phyloP scores from a whole-genome alignment of 768 basidiomycete genomes.

The Tylopilus sp. region DNA sequence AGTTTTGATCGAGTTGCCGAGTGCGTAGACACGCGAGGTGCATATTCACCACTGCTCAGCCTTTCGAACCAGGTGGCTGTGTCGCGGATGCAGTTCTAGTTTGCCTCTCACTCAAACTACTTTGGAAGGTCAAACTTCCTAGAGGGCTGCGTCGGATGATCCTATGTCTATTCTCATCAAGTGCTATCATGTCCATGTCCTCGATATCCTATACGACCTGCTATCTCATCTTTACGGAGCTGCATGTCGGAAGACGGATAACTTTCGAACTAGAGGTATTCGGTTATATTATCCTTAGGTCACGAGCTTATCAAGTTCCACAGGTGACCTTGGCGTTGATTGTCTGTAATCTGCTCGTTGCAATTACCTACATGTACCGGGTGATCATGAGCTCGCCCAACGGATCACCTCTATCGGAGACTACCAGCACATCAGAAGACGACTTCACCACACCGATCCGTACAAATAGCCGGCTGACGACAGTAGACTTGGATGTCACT shows the following conservation, averaged over 20 bases:
- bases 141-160: slow-evolving; percentile 15
- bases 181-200: slow-evolving; percentile 4
- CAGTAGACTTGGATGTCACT: neutral
- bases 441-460: neutral
- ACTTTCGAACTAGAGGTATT: neutral
- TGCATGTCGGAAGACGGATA: neutral
- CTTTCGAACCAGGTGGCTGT: slow-evolving; percentile 5
- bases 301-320: neutral
- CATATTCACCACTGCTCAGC: neutral
- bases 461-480: neutral
- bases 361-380: slow-evolving; percentile 12
- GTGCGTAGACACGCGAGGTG: neutral
- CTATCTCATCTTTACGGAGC: neutral
- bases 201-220: slow-evolving; percentile 1
- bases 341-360: slow-evolving; percentile 14
- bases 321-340: neutral
- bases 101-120: slow-evolving; percentile 9
- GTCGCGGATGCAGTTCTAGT: neutral
- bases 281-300: neutral
- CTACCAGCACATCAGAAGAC: neutral
- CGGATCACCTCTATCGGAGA: neutral
- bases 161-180: slow-evolving; percentile 12
- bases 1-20: slow-evolving; percentile 2
- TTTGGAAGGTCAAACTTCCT: slow-evolving; percentile 16
- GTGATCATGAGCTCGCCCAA: neutral